phyloP scores from a whole-genome alignment of 2,329 filamentous ascomycete genomes.

The Cladosporium austrohemisphaericum region DNA sequence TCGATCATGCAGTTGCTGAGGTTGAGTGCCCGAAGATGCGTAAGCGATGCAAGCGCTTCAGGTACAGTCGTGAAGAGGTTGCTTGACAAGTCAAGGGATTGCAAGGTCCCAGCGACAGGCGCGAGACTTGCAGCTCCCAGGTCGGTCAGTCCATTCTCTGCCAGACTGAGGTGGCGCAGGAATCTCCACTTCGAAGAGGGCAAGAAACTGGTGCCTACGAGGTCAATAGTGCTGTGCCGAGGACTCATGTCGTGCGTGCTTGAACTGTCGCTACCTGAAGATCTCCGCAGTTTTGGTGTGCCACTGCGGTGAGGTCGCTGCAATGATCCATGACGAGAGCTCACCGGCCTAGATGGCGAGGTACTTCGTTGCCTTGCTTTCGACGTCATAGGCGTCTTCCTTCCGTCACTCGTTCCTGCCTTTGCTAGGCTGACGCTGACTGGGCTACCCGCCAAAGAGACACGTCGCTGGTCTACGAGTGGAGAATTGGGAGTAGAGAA shows the following conservation, averaged over 20 bases:
- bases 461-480: constrained; percentile 44
- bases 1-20: constrained; percentile 98
- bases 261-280: constrained; percentile 91
- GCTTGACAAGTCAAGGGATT: constrained; percentile 85
- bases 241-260: constrained; percentile 55
- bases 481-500: constrained; percentile 67
- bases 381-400: constrained; percentile 32
- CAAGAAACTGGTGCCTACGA: constrained; percentile 67
- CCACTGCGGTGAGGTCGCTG: constrained; percentile 62
- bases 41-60: constrained; percentile 80
- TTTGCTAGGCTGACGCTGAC: constrained; percentile 47
- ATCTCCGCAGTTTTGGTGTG: constrained; percentile 73
- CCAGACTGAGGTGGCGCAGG: constrained; percentile 81
- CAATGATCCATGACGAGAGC: constrained; percentile 61
- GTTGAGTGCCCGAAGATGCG: constrained; percentile 85
- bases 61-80: constrained; percentile 95
- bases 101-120: constrained; percentile 80
- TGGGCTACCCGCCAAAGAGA: constrained; percentile 47
- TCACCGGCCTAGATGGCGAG: constrained; percentile 73
- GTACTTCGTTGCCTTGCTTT: constrained; percentile 62
- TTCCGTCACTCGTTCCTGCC: constrained; percentile 53
- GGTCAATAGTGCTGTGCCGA: constrained; percentile 70
- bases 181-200: constrained; percentile 93
- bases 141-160: constrained; percentile 84
- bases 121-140: constrained; percentile 71